A percentile compares a stretch with the other conserved stretches of the same genome.
Evolutionary conservation across 2,329 filamentous ascomycete species (phyloP).

Genomic region (Fusarium denticulatum): DNA sequence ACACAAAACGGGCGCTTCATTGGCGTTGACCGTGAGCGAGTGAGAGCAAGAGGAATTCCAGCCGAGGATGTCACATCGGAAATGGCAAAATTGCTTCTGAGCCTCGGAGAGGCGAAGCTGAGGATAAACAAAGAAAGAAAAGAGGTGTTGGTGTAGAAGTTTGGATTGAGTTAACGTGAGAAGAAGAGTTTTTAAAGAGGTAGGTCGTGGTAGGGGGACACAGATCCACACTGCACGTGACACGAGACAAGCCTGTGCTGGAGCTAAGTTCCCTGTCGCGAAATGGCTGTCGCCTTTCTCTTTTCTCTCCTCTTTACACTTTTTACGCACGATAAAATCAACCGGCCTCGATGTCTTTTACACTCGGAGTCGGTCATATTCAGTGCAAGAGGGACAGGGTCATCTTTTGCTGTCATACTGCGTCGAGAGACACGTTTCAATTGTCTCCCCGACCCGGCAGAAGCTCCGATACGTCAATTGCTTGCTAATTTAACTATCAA

Average conservation of each 20-base stretch:
- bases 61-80: constrained; percentile 4
- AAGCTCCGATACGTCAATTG: constrained; percentile 45
- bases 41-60: background rate
- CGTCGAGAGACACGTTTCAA: constrained; percentile 32
- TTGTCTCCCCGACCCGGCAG: constrained; percentile 42
- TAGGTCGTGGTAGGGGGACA: background rate
- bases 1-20: constrained; percentile 12
- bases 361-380: constrained; percentile 69
- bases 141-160: constrained; percentile 13
- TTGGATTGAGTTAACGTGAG: background rate
- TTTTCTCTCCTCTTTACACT: constrained; percentile 54
- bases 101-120: constrained; percentile 4
- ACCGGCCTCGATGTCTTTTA: constrained; percentile 60
- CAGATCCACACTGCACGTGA: constrained; percentile 43
- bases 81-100: constrained; percentile 8
- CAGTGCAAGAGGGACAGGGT: constrained; percentile 63
- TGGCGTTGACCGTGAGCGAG: constrained; percentile 11
- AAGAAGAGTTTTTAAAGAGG: constrained; percentile 21
- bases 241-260: background rate
- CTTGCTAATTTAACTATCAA: background rate
- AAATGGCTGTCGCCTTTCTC: no score
- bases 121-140: background rate
- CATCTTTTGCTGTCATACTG: constrained; percentile 38
- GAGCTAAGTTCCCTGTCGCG: background rate
- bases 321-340: constrained; percentile 69